A percentile compares a stretch with the other conserved stretches of the same genome.
These are phyloP conservation scores for Malus hybrid DNA, from an alignment of 331 rosid genomes.

Conservation along the genomic window DNA sequence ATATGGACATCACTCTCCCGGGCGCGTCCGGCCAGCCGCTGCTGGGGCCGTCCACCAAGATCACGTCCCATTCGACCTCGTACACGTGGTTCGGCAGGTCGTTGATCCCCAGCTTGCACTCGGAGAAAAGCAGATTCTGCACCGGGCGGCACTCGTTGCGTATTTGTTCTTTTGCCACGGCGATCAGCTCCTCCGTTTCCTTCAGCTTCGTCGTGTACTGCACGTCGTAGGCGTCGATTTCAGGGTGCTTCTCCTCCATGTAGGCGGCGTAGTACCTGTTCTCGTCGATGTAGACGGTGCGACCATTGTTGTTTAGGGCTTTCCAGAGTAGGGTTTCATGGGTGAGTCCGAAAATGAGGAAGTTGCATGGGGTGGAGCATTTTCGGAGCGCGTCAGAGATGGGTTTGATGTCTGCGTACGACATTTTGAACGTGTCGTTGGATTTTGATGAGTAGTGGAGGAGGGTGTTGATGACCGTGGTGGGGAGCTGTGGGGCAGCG, in stretches of 20 bases:
- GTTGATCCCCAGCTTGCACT: conserved; percentile 76
- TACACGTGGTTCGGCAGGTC: conserved; percentile 94
- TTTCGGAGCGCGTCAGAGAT: conserved; percentile 79
- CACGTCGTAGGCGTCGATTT: conserved; percentile 85
- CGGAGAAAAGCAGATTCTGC: conserved; percentile 79
- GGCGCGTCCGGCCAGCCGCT: conserved; percentile 97
- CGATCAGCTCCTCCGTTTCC: conserved; percentile 59
- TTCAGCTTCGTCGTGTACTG: conserved; percentile 76
- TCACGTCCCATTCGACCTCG: conserved; percentile 88
- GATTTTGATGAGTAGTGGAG: conserved; percentile 80
- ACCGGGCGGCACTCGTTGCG: conserved; percentile 86
- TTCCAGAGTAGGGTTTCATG: conserved; percentile 90
- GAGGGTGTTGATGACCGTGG: conserved; percentile 79
- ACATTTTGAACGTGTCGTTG: conserved; percentile 79
- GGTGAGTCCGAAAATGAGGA: conserved; percentile 82
- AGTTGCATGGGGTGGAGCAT: conserved; percentile 70
- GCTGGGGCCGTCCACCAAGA: conserved; percentile 79
- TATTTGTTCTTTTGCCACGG: conserved; percentile 53
- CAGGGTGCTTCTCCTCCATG: conserved; percentile 75
- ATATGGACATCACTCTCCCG: conserved; percentile 72
- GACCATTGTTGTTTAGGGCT: conserved; percentile 77
- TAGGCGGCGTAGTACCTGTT: conserved; percentile 91
- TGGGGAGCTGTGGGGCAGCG: conserved; percentile 34
- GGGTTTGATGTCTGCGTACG: conserved; percentile 66
- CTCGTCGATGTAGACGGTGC: conserved; percentile 87